phyloP scores from a whole-genome alignment of 768 basidiomycete genomes.

The Trametes cingulata region DNA sequence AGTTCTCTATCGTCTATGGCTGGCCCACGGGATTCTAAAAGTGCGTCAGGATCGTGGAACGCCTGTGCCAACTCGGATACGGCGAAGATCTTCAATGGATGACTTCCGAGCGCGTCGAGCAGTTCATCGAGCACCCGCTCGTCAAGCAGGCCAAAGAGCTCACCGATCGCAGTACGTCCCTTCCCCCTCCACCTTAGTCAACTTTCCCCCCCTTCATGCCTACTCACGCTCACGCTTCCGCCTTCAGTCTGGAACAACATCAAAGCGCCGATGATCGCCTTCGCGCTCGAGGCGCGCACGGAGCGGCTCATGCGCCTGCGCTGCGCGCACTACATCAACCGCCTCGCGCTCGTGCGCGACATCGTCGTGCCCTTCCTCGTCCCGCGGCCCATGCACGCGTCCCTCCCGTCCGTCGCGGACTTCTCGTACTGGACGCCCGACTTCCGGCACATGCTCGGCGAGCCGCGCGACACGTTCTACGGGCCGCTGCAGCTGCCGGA shows the following conservation, averaged over 20 bases:
- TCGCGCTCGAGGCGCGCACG: slow-evolving; percentile 2
- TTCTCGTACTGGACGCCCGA: slow-evolving; percentile 5
- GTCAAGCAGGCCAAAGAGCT: slow-evolving; percentile 18
- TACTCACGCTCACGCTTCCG: neutral
- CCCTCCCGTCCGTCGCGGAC: slow-evolving; percentile 9
- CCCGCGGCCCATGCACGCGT: neutral
- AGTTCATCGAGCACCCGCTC: slow-evolving; percentile 11
- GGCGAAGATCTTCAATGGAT: slow-evolving; percentile 10
- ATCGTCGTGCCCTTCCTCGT: slow-evolving; percentile 3
- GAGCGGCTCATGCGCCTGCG: slow-evolving; percentile 12
- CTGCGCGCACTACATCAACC: slow-evolving; percentile 9
- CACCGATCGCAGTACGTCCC: slow-evolving; percentile 15
- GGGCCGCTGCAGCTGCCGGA: neutral
- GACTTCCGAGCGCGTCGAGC: neutral
- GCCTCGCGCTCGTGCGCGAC: slow-evolving; percentile 3
- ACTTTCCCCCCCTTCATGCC: neutral
- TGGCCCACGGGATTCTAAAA: too few relatives aligned
- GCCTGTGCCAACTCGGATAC: slow-evolving; percentile 4
- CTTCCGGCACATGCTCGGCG: slow-evolving; percentile 1
- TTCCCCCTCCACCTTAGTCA: too few relatives aligned
- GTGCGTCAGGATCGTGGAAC: neutral
- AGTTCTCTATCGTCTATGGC: neutral
- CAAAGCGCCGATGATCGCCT: slow-evolving; percentile 10
- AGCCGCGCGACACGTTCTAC: neutral
- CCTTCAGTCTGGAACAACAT: slow-evolving; percentile 18